These are phyloP conservation scores for Viscum album DNA, from an alignment of 177 flowering plant species.

Conservation along the genomic window DNA sequence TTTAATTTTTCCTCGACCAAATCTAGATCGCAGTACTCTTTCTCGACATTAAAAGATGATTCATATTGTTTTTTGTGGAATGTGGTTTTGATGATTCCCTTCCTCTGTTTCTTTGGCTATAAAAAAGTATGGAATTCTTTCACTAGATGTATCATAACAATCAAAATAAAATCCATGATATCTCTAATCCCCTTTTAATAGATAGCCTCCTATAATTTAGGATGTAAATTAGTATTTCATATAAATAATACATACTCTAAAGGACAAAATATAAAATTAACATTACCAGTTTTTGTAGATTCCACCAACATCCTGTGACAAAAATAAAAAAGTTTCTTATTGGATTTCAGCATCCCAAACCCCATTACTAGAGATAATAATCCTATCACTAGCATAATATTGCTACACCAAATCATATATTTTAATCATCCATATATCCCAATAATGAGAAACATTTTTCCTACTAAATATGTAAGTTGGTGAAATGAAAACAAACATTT, in stretches of 20 bases:
- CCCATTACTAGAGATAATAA: slow-evolving; percentile 85
- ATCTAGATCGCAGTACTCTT: slow-evolving; percentile 56
- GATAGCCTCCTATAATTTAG: no score
- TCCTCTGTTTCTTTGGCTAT: slow-evolving; percentile 66
- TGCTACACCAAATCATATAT: slow-evolving; percentile 36
- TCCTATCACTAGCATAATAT: slow-evolving; percentile 77
- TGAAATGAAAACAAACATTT: slow-evolving; percentile 42
- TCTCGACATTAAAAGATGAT: slow-evolving; percentile 42
- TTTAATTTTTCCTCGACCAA: slow-evolving; percentile 79
- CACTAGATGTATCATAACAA: slow-evolving; percentile 65
- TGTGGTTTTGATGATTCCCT: slow-evolving; percentile 70
- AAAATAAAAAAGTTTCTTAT: slow-evolving; percentile 58
- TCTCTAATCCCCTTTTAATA: slow-evolving; percentile 74
- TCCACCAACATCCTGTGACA: slow-evolving; percentile 72
- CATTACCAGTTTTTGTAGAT: slow-evolving; percentile 69
- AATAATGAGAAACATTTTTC: no score
- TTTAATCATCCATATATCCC: no score
- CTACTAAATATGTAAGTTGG: no score
- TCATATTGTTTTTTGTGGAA: slow-evolving; percentile 59
- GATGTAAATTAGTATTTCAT: no score
- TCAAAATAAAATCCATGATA: slow-evolving; percentile 92
- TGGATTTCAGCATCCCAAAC: slow-evolving; percentile 86
- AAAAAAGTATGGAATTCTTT: slow-evolving; percentile 46
- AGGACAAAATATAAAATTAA: no score
- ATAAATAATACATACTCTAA: no score